Base-by-base conservation (phyloP, 148 eudicot species). In the Fallopia convolvulus region DNA sequence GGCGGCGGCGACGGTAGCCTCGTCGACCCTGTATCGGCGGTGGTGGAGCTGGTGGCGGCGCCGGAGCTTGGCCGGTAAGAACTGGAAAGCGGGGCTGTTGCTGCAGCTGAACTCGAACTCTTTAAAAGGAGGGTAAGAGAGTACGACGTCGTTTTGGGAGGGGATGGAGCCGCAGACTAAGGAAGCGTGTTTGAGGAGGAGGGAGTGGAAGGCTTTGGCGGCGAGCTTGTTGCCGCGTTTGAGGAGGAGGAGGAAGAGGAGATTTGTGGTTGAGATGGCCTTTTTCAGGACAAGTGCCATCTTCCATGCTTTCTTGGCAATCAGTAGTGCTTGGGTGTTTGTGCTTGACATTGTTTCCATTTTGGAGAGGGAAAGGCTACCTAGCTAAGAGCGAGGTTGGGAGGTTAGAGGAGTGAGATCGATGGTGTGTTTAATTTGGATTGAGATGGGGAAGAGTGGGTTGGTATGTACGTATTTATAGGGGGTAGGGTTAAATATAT, bases 81-180 rank as follows among this genome's bases (percentile, higher is more conserved):
- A 79, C 39, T 80, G 87, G 17, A 71, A 74, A 0, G 55, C 81
- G 0, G 97, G 97, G 82, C 83, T 92, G 78, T 87, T 88, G 63
- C 90, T 87, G 72, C 92, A 92, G 82, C 92, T 90, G 83, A 90
- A 92, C 78, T 92, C 94, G 73, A 87, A 86, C 26, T 90, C 92
- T 3, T 84, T 75, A 0, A 89, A 88, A 5, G 88, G 61, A 3
- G 84, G 23, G 77, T 83, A 88, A 65, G 72, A 36, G 20, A 44
- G 71, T 50, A 65, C 80, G 73, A 53, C 26, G 82, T 87, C 83
- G 77, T 80, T 75, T 23, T 13, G 42, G 41, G 18, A 3, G n/a
- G 44, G 2, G 65, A 10, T 0, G 44, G 44, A 6, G 23, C 61
- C 61, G 61, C 61, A 55, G 61, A 55, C 20, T 10, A 55, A 6